A percentile compares a stretch with the other conserved stretches of the same genome.
Evolutionary conservation across 2,329 filamentous ascomycete species (phyloP).

Genomic region (Pseudocercospora ulei): DNA sequence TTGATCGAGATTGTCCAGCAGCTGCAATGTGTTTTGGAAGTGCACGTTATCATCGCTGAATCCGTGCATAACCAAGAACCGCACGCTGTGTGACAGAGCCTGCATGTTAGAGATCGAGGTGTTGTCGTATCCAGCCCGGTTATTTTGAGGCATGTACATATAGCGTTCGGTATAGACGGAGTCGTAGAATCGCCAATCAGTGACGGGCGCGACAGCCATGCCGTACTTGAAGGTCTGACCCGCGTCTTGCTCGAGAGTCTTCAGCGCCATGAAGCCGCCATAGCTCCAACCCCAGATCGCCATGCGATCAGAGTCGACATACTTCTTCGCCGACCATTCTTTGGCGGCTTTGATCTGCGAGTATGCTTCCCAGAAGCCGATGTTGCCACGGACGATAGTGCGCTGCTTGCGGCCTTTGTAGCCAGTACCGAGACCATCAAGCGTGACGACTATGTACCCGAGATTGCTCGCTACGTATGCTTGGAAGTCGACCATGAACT

Average conservation of each 20-base stretch:
- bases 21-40: conserved; percentile 80
- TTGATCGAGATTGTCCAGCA: conserved; percentile 79
- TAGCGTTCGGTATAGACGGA: conserved; percentile 91
- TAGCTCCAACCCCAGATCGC: conserved; percentile 99
- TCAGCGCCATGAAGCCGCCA: conserved; percentile 88
- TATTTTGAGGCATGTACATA: conserved; percentile 88
- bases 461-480: conserved; percentile 74
- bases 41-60: conserved; percentile 97
- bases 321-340: conserved; percentile 67
- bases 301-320: conserved; percentile 71
- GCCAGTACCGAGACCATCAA: conserved; percentile 88
- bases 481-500: conserved; percentile 79
- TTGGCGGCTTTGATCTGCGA: conserved; percentile 89
- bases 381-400: conserved; percentile 68
- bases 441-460: conserved; percentile 87
- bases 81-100: conserved; percentile 63
- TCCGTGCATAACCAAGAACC: conserved; percentile 93
- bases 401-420: conserved; percentile 77
- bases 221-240: conserved; percentile 89
- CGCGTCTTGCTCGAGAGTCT: conserved; percentile 83
- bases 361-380: conserved; percentile 73
- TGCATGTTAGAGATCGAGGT: conserved; percentile 64
- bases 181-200: conserved; percentile 92
- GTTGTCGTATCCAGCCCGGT: conserved; percentile 64
- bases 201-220: conserved; percentile 97